These are phyloP conservation scores for Ampelomyces quisqualis DNA, from an alignment of 2,329 filamentous ascomycete genomes.

Conservation along the genomic window DNA sequence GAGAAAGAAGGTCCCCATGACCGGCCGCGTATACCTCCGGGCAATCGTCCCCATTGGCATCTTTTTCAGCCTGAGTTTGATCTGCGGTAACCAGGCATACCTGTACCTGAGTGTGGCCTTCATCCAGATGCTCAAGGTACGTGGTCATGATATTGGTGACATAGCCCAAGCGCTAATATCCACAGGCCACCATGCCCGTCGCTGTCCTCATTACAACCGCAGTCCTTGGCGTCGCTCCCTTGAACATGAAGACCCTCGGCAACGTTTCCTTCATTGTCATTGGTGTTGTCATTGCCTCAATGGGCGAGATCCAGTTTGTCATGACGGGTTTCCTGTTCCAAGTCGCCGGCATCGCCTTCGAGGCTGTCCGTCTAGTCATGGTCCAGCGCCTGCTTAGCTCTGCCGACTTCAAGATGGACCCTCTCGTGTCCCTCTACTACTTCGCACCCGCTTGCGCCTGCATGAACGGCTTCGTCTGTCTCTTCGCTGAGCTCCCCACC, in stretches of 20 bases:
- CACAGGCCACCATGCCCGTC: constrained; percentile 86
- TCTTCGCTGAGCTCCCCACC: constrained; percentile 71
- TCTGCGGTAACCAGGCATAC: constrained; percentile 94
- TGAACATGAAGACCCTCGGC: constrained; percentile 81
- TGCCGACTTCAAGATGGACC: constrained; percentile 89
- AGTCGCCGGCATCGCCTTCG: constrained; percentile 74
- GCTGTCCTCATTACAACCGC: constrained; percentile 89
- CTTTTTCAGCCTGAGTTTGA: constrained; percentile 94
- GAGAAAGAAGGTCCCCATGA: constrained; percentile 97
- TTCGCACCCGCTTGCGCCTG: constrained; percentile 80
- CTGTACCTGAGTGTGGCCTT: constrained; percentile 94
- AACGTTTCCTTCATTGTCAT: constrained; percentile 95
- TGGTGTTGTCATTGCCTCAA: constrained; percentile 89
- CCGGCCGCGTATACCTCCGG: constrained; percentile 84
- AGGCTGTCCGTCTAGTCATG: constrained; percentile 80
- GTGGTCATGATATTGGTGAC: constrained; percentile 8
- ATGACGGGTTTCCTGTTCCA: constrained; percentile 78
- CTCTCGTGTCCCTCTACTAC: constrained; percentile 85
- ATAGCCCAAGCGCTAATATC: constrained; percentile 15
- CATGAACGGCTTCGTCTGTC: constrained; percentile 74
- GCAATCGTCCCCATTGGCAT: constrained; percentile 93
- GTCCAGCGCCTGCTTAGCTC: constrained; percentile 80
- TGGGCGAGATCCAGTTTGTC: constrained; percentile 94
- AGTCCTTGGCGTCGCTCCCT: constrained; percentile 79
- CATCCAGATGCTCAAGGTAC: constrained; percentile 97